Base-by-base conservation (phyloP, 331 rosid species). In the Pyracantha coccinea region DNA sequence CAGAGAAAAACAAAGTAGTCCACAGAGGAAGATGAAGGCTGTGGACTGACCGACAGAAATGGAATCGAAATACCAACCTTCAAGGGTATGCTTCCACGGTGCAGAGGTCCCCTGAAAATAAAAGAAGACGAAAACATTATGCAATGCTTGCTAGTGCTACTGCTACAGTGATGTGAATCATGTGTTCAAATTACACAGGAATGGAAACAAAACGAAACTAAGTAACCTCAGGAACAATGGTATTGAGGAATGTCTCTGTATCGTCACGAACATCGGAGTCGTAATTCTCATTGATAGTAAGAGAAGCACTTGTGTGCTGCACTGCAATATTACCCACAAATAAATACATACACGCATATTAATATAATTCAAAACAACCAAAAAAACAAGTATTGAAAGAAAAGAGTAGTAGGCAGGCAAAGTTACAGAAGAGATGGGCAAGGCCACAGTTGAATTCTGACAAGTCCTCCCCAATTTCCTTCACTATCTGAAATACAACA, bases 261-360 rank as follows among this genome's bases (percentile, higher is more conserved):
- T 94, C 99, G 29, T 70, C 78, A 52, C 96, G 91, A 32, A 94
- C 99, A 85, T 94, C 96, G n/a, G 96, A 82, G 75, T 94, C 97
- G 27, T 94, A 94, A 65, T 94, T 94, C 83, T 94, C 99, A 54
- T 94, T 94, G 86, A 94, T 92, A 28, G 96, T 94, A 53, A 92
- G 99, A 53, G 99, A 92, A 78, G 97, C 99, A 86, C 99, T 92
- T 3, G 97, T 94, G 82, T 94, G 99, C 77, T 92, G 99, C 88
- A 92, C 97, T 92, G 90, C 31, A 70, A 62, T 7, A 35, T 66
- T 32, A 68, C 50, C 16, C 50, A 44, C 5, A 41, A 13, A 44
- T 44, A 13, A 44, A 13, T 44, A 12, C 31, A 29, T 44, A 41
- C 47, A 41, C 15, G 12, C 2, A 4, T 16, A 2, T 54, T 6